Evolutionary conservation across 2,329 filamentous ascomycete genomes (phyloP), one percentile per base, ranked within the genome.

Genomic region (Ramichloridium luteum): DNA sequence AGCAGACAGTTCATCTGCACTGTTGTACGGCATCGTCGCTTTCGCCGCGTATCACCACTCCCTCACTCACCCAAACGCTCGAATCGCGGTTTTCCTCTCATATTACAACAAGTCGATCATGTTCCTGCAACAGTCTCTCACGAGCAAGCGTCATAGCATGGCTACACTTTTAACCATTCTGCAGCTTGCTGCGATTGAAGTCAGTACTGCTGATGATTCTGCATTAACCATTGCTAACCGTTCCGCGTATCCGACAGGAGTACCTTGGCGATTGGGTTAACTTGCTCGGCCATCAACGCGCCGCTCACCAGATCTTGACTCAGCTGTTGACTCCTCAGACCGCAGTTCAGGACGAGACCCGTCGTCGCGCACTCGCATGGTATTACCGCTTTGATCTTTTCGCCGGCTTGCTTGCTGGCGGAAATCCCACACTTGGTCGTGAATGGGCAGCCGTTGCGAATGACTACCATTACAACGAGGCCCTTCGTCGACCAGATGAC

Each of bases 211-310:
- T n/a, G n/a, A n/a, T n/a, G n/a, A n/a, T n/a, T n/a, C n/a, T n/a
- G n/a, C n/a, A n/a, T n/a, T n/a, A n/a, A n/a, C n/a, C n/a, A n/a
- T n/a, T n/a, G n/a, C n/a, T n/a, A n/a, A n/a, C n/a, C n/a, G n/a
- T n/a, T n/a, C n/a, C n/a, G n/a, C n/a, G n/a, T n/a, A 20, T 29
- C 27, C 15, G 31, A 27, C 48, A 93, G 84, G 90, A 96, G 59
- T 92, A 85, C 48, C 68, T 96, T 27, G 90, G 90, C 9, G 90
- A 98, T 53, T 96, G 85, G 85, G 74, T 92, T 32, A 94, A 92
- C 48, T 65, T 96, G 11, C 78, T 90, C 58, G 82, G 85, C 13
- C 90, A 96, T 53, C 86, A 94, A 54, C 84, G 80, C 51, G 90
- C 88, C 8, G 90, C 90, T 1, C 74, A 80, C 49, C 74, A 83